These are phyloP conservation scores for Cyberlindnera mycetangii DNA, from an alignment of 805 yeast genomes.

Conservation along the genomic window DNA sequence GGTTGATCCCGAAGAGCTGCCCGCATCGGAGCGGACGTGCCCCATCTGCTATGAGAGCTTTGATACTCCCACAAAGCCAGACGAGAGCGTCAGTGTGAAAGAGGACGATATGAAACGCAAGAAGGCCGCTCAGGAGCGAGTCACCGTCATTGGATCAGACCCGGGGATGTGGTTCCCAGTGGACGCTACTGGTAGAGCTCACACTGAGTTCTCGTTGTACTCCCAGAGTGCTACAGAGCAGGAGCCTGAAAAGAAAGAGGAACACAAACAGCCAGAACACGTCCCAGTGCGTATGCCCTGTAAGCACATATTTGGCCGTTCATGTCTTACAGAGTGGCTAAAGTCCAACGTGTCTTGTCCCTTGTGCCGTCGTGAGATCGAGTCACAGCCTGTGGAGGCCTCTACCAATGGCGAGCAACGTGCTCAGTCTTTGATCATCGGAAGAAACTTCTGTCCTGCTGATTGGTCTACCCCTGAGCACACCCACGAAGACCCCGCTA, in stretches of 20 bases:
- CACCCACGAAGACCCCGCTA: conserved; percentile 19
- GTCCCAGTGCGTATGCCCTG: conserved; percentile 77
- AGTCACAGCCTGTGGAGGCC: conserved; percentile 12
- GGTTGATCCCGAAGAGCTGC: conserved; percentile 10
- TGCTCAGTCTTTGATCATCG: conserved; percentile 15
- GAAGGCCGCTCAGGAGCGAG: conserved; percentile 8
- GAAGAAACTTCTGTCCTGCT: conserved; percentile 18
- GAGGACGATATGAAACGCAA: conserved; percentile 9
- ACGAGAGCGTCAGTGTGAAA: not conserved
- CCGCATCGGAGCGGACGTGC: conserved; percentile 15
- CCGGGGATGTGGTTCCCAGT: conserved; percentile 20
- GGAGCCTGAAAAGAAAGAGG: not conserved
- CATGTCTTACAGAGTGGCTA: conserved; percentile 83
- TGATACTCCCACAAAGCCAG: conserved; percentile 6
- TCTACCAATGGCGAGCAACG: conserved; percentile 6
- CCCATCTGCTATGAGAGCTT: conserved; percentile 25
- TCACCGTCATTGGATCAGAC: conserved; percentile 10
- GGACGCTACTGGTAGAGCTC: conserved; percentile 15
- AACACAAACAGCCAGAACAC: conserved; percentile 38
- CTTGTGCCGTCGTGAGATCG: conserved; percentile 47
- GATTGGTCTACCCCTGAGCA: conserved; percentile 20
- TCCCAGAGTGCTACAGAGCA: not conserved
- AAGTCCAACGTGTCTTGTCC: conserved; percentile 64
- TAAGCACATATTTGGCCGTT: conserved; percentile 78
- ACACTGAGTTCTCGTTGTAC: conserved; percentile 9